These are phyloP conservation scores for Komagataella populi DNA, from an alignment of 805 yeast genomes.

Conservation along the genomic window DNA sequence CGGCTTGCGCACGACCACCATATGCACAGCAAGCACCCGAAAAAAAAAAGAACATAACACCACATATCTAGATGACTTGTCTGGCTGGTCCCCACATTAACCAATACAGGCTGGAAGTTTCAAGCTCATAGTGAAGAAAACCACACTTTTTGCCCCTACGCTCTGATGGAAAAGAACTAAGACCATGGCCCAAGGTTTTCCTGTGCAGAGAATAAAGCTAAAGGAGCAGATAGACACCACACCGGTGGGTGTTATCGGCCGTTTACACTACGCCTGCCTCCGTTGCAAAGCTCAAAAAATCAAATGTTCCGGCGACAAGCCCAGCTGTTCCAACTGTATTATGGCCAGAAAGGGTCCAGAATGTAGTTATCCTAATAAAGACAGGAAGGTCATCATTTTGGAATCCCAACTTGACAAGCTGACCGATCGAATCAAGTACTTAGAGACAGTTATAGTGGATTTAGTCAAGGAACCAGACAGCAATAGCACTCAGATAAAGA, in stretches of 20 bases:
- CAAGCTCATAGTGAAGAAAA: neutral
- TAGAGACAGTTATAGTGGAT: conserved; percentile 9
- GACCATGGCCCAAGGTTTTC: neutral
- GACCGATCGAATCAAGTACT: conserved; percentile 10
- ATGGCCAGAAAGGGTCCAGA: conserved; percentile 6
- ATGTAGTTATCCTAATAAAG: conserved; percentile 15
- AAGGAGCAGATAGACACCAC: conserved; percentile 1
- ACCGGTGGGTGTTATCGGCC: conserved; percentile 10
- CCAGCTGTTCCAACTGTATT: conserved; percentile 14
- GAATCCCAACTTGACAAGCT: conserved; percentile 14
- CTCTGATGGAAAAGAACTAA: neutral
- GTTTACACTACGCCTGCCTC: conserved; percentile 28
- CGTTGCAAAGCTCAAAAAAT: conserved; percentile 36
- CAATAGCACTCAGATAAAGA: neutral
- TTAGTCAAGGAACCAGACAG: neutral
- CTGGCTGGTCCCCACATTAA: neutral
- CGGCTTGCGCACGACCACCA: neutral
- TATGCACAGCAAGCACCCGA: neutral
- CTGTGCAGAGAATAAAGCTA: neutral
- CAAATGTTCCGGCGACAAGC: conserved; percentile 31
- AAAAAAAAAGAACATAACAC: neutral
- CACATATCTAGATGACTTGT: neutral
- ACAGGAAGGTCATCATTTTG: conserved; percentile 14
- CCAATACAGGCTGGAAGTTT: neutral
- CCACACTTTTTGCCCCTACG: neutral